phyloP scores from a whole-genome alignment of 2,329 filamentous ascomycete species.

The Ceratocystis smalleyi region DNA sequence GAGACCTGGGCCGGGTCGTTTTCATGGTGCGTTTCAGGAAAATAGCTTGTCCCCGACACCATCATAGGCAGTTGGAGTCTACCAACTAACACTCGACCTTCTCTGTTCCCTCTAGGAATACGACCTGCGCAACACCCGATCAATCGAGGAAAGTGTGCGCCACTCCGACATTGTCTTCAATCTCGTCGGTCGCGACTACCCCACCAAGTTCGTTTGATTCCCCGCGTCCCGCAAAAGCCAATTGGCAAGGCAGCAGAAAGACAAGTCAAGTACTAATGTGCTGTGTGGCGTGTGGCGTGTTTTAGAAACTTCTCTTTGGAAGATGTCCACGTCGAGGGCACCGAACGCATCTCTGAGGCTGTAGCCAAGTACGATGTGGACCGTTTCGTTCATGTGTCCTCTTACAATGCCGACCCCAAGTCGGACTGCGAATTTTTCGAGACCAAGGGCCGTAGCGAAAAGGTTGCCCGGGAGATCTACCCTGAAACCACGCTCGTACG shows the following conservation, averaged over 20 bases:
- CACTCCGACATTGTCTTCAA: slow-evolving; percentile 98
- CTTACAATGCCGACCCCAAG: slow-evolving; percentile 69
- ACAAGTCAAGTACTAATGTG: background rate
- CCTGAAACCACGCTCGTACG: slow-evolving; percentile 95
- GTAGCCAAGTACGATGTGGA: slow-evolving; percentile 97
- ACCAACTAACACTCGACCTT: background rate
- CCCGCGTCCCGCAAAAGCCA: background rate
- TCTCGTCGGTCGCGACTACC: slow-evolving; percentile 82
- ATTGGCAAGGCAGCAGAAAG: background rate
- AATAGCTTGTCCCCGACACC: background rate
- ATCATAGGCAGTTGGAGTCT: background rate
- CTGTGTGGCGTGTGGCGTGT: background rate
- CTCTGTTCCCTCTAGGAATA: slow-evolving; percentile 50
- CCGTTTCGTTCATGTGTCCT: slow-evolving; percentile 91
- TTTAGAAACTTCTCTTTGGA: slow-evolving; percentile 77
- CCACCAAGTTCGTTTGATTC: slow-evolving; percentile 61
- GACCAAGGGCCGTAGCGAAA: slow-evolving; percentile 76
- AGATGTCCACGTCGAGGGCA: slow-evolving; percentile 85
- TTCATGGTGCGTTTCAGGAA: slow-evolving; percentile 50
- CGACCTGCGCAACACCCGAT: slow-evolving; percentile 84
- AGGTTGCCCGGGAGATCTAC: slow-evolving; percentile 73
- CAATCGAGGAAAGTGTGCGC: slow-evolving; percentile 88
- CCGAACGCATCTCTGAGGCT: slow-evolving; percentile 81
- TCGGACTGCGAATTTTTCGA: slow-evolving; percentile 80
- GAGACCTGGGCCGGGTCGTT: slow-evolving; percentile 76